Evolutionary conservation across 805 yeast genomes (phyloP).

Genomic region (Zygosaccharomyces lentus): DNA sequence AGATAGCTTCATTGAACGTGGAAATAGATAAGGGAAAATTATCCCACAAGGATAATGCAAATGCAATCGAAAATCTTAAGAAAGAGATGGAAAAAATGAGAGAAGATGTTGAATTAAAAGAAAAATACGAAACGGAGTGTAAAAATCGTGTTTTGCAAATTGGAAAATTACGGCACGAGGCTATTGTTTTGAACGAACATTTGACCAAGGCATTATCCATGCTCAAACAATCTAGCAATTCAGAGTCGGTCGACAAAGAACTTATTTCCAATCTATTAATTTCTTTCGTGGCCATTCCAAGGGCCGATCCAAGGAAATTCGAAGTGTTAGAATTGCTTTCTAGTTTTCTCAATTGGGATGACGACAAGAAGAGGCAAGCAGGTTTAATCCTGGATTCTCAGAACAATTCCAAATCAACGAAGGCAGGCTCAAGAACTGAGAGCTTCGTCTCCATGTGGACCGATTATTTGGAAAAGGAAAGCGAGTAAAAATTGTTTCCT

Average conservation of each 20-base stretch:
- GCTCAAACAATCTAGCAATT: conserved; percentile 70
- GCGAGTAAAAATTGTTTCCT: conserved; percentile 32
- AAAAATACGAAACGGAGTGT: conserved; percentile 48
- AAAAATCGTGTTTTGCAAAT: conserved; percentile 71
- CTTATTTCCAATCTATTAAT: conserved; percentile 80
- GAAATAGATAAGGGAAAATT: conserved; percentile 27
- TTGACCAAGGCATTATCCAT: conserved; percentile 86
- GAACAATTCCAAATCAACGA: conserved; percentile 15
- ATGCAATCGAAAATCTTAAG: conserved; percentile 25
- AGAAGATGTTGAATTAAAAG: conserved; percentile 21
- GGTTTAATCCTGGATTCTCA: conserved; percentile 49
- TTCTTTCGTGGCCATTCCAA: conserved; percentile 78
- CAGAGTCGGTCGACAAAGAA: conserved; percentile 81
- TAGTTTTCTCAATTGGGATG: conserved; percentile 85
- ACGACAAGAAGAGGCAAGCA: conserved; percentile 67
- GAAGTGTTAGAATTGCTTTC: conserved; percentile 85
- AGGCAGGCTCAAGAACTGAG: conserved; percentile 39
- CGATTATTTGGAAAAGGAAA: conserved; percentile 70
- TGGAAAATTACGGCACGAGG: conserved; percentile 92
- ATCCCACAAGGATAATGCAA: conserved; percentile 9
- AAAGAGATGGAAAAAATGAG: conserved; percentile 23
- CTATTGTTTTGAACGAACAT: conserved; percentile 89
- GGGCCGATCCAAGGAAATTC: conserved; percentile 92
- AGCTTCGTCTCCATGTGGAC: conserved; percentile 76
- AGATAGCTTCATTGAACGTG: conserved; percentile 29